Conservation (phyloP, 352 stramenopile species). For the Pythium dissimile region DNA sequence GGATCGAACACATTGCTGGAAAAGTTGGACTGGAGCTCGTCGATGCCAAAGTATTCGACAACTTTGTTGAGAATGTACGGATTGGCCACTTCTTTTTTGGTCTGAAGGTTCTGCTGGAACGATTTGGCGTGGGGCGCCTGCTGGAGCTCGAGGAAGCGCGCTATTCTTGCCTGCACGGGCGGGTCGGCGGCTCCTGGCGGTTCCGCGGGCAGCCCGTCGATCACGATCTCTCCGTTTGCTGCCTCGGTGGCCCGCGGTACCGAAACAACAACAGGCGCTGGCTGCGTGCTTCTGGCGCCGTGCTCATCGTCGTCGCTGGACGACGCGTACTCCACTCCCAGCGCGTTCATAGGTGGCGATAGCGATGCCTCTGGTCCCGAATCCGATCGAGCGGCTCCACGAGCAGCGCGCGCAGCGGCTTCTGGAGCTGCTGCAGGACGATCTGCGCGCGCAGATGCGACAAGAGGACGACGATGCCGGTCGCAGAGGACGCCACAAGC, state of each 20-base stretch:
- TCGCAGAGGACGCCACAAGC: conserved; percentile 13
- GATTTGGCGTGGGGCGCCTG: conserved; percentile 10
- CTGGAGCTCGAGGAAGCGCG: conserved; percentile 48
- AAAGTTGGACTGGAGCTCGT: conserved; percentile 80
- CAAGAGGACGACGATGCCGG: conserved; percentile 42
- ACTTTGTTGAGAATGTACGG: conserved; percentile 86
- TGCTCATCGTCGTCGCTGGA: conserved; percentile 30
- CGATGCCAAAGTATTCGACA: conserved; percentile 83
- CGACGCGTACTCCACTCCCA: conserved; percentile 35
- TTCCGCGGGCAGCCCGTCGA: conserved; percentile 34
- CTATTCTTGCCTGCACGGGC: conserved; percentile 59
- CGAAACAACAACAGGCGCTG: neutral
- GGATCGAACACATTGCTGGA: conserved; percentile 61
- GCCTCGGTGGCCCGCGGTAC: neutral
- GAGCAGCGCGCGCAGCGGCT: conserved; percentile 62
- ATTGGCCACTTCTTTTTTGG: conserved; percentile 85
- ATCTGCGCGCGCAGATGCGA: conserved; percentile 56
- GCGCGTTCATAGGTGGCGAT: conserved; percentile 27
- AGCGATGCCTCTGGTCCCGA: conserved; percentile 17
- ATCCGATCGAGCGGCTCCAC: conserved; percentile 59
- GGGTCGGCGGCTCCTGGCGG: conserved; percentile 22
- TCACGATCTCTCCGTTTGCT: neutral
- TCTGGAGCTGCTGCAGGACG: conserved; percentile 51
- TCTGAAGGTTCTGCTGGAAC: conserved; percentile 70
- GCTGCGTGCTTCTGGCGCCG: neutral